A percentile compares a stretch with the other conserved stretches of the same genome.
Conservation (phyloP, 163 green algal species). For the Prototheca wickerhamii region DNA sequence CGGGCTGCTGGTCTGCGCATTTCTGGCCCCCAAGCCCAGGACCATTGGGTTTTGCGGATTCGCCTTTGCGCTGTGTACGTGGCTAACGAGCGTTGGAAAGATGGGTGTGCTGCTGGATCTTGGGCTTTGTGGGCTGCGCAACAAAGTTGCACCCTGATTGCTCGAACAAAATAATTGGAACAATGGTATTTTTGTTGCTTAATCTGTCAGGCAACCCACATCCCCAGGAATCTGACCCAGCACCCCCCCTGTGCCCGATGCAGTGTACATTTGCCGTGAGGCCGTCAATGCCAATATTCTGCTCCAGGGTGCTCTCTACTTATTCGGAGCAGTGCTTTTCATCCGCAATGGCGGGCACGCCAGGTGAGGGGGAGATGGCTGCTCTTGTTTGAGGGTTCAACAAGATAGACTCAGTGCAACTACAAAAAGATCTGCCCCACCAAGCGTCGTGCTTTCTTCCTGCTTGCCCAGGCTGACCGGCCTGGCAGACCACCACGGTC, state of each 20-base stretch:
- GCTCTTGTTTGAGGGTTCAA: neutral
- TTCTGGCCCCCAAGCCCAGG: slow-evolving; percentile 48
- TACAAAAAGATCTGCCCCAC: neutral
- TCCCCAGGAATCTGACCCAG: slow-evolving; percentile 1
- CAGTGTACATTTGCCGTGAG: slow-evolving; percentile 8
- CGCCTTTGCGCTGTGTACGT: neutral
- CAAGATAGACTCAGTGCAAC: neutral
- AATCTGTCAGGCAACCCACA: neutral
- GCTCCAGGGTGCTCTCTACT: slow-evolving; percentile 46
- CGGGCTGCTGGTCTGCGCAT: slow-evolving; percentile 46
- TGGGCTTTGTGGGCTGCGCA: no score
- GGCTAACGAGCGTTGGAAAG: neutral
- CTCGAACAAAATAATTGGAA: neutral
- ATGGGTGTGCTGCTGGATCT: no score
- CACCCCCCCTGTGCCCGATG: neutral
- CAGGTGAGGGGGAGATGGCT: neutral
- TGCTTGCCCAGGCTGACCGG: slow-evolving; percentile 24
- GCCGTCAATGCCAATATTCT: slow-evolving; percentile 46
- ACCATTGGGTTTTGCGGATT: slow-evolving; percentile 45
- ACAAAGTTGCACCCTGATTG: no score
- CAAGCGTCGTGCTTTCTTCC: neutral
- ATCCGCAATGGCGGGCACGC: slow-evolving; percentile 29
- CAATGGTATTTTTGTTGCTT: neutral
- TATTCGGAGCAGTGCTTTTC: slow-evolving; percentile 35
- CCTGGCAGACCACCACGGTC: slow-evolving; percentile 71